A percentile compares a stretch with the other conserved stretches of the same genome.
Evolutionary conservation across 2,329 filamentous ascomycete genomes (phyloP).

Genomic region (Xylaria sp.): DNA sequence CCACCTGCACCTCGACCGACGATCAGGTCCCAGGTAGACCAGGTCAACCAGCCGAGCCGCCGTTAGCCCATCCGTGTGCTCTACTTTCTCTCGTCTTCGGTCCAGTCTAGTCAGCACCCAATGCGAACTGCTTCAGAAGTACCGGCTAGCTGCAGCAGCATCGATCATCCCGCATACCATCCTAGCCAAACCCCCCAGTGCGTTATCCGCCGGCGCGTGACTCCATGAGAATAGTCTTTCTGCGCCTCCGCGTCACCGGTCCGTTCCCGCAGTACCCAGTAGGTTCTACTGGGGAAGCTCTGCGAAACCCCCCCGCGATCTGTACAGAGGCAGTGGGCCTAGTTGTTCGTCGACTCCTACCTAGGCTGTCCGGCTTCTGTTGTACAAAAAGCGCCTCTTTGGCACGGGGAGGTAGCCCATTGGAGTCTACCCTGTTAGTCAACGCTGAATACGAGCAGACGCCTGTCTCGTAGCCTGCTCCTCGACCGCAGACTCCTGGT

Average conservation of each 20-base stretch:
- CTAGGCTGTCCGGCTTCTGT: conserved; percentile 45
- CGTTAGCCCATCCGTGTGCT: conserved; percentile 39
- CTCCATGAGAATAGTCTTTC: conserved; percentile 47
- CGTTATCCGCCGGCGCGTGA: conserved; percentile 53
- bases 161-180: conserved; percentile 52
- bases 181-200: conserved; percentile 51
- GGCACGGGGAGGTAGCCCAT: conserved; percentile 50
- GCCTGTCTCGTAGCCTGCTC: conserved; percentile 44
- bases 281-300: conserved; percentile 42
- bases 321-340: conserved; percentile 47
- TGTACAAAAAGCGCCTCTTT: conserved; percentile 50
- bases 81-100: conserved; percentile 25
- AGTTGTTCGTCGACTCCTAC: conserved; percentile 44
- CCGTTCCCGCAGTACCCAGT: conserved; percentile 40
- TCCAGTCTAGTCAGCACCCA: conserved; percentile 44
- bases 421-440: conserved; percentile 46
- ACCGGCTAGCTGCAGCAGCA: conserved; percentile 52
- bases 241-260: conserved; percentile 46
- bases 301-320: conserved; percentile 43
- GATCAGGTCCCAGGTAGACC: conserved; percentile 36
- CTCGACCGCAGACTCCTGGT: conserved; percentile 42
- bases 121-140: conserved; percentile 52
- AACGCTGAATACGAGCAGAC: conserved; percentile 50
- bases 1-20: conserved; percentile 37
- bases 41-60: conserved; percentile 46